Conservation (phyloP, 495 filamentous ascomycete genomes). For the Coniosporium apollinis region DNA sequence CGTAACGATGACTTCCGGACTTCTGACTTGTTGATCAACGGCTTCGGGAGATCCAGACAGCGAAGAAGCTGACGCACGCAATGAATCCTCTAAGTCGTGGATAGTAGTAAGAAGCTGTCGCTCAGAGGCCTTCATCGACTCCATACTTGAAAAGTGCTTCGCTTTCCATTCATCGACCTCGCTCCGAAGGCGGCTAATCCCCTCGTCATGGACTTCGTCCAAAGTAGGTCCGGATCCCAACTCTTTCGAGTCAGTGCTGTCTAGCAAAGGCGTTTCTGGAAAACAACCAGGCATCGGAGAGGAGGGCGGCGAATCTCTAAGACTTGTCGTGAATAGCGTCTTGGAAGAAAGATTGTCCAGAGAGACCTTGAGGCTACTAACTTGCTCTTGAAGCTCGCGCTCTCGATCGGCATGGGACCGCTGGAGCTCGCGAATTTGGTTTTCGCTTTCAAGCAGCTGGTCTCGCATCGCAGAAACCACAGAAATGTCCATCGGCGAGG, state of each 20-base stretch:
- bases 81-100: conserved; percentile 44
- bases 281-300: conserved; percentile 15
- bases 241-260: conserved; percentile 14
- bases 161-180: conserved; percentile 61
- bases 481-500: conserved; percentile 79
- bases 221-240: conserved; percentile 9
- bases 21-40: conserved; percentile 21
- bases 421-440: conserved; percentile 57
- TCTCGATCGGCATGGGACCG: conserved; percentile 56
- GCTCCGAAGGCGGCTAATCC: conserved; percentile 52
- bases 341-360: no score
- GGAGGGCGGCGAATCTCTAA: no score
- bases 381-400: conserved; percentile 49
- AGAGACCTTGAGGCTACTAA: conserved; percentile 48
- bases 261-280: conserved; percentile 10
- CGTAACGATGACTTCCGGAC: conserved; percentile 40
- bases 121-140: conserved; percentile 59
- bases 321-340: no score
- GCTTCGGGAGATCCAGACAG: no score
- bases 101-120: conserved; percentile 54
- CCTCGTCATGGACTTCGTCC: conserved; percentile 33
- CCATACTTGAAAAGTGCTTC: conserved; percentile 54
- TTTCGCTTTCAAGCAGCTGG: conserved; percentile 72
- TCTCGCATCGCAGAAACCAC: conserved; percentile 77
- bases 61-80: no score